Percentiles rank a stretch among this genome's conserved stretches.
Conservation (phyloP, 768 basidiomycete genomes). For the Naganishia antarctica region DNA sequence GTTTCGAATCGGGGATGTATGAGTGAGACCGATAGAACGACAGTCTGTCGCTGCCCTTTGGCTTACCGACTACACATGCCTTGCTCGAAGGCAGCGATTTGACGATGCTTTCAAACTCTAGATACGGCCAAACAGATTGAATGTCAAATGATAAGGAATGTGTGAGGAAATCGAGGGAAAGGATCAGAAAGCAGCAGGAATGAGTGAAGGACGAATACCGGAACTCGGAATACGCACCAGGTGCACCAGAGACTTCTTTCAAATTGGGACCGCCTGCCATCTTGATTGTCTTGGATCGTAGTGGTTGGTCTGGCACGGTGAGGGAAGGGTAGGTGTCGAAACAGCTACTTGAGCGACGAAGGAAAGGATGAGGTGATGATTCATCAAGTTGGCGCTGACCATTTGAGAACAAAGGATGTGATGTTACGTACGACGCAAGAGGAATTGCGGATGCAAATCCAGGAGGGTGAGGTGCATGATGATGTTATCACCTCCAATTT, state of each 20-base stretch:
- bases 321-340: too few relatives aligned
- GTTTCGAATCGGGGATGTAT: neutral
- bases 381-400: too few relatives aligned
- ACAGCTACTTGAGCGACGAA: too few relatives aligned
- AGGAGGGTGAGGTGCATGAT: neutral
- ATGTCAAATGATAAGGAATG: too few relatives aligned
- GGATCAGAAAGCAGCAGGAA: too few relatives aligned
- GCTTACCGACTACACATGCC: constrained; percentile 44
- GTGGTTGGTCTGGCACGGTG: too few relatives aligned
- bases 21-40: neutral
- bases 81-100: constrained; percentile 34
- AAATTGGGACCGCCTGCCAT: constrained; percentile 24
- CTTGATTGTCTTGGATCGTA: neutral
- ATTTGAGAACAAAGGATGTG: neutral
- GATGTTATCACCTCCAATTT: neutral
- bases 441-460: neutral
- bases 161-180: too few relatives aligned
- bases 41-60: neutral
- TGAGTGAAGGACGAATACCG: neutral
- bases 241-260: constrained; percentile 21
- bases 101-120: constrained; percentile 44
- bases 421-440: neutral
- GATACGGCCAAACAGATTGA: neutral
- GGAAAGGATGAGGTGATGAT: too few relatives aligned
- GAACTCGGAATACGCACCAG: neutral